Conservation (phyloP, 345 rosid species). For the Eucalyptus pauciflora region DNA sequence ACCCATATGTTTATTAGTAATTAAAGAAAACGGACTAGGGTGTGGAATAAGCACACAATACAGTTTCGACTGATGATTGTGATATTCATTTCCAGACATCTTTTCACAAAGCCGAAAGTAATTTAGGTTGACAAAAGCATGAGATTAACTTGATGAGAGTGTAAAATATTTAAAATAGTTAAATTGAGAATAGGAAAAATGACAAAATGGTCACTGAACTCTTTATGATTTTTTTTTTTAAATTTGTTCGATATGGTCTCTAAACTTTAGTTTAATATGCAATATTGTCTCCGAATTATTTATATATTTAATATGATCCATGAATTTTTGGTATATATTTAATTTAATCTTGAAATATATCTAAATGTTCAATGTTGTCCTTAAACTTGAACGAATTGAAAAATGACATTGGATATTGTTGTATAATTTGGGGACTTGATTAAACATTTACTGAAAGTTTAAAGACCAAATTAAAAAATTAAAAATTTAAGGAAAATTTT, state of each 20-base stretch:
- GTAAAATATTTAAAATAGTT: not conserved
- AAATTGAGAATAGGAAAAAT: not conserved
- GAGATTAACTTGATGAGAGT: not conserved
- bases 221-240: no score
- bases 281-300: fast-evolving
- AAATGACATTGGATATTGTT: no score
- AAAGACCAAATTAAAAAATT: no score
- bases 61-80: fast-evolving
- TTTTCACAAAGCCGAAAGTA: not conserved
- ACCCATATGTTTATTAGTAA: not conserved
- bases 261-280: no score
- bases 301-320: no score
- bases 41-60: not conserved
- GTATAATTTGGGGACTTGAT: no score
- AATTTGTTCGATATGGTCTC: fast-evolving
- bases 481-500: no score
- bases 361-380: fast-evolving
- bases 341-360: no score
- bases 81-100: not conserved
- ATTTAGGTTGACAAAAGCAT: not conserved
- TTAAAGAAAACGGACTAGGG: not conserved
- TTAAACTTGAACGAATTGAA: no score
- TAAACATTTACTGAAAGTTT: no score
- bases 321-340: fast-evolving
- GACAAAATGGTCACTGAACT: fast-evolving